Evolutionary conservation across 768 basidiomycete genomes (phyloP).

Genomic region (Termitomyces sp.): DNA sequence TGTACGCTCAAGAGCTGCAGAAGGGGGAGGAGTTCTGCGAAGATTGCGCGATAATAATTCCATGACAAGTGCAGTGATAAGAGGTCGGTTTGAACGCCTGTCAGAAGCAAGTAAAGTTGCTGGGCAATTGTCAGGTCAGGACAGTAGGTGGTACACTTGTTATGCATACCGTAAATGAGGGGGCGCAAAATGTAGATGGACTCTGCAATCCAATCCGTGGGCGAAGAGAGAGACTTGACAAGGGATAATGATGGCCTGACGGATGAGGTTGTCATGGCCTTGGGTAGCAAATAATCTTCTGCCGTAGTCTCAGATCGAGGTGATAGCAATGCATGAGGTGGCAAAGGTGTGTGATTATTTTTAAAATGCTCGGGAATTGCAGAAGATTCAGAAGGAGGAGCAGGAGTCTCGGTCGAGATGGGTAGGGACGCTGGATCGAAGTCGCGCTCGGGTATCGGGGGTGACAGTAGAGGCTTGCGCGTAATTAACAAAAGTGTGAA

Average conservation of each 20-base stretch:
- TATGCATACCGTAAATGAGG: constrained; percentile 64
- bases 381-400: constrained; percentile 47
- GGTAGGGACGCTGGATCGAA: constrained; percentile 73
- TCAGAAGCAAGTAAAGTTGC: constrained; percentile 42
- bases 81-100: constrained; percentile 55
- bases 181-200: constrained; percentile 69
- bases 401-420: constrained; percentile 46
- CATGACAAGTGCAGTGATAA: constrained; percentile 61
- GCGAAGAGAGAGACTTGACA: constrained; percentile 53
- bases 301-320: constrained; percentile 52
- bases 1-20: constrained; percentile 60
- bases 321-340: constrained; percentile 62
- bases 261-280: constrained; percentile 68
- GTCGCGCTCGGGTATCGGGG: constrained; percentile 85
- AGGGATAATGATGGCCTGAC: constrained; percentile 72
- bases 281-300: constrained; percentile 81
- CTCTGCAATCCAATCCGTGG: constrained; percentile 76
- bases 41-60: constrained; percentile 75
- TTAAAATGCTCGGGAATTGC: constrained; percentile 76
- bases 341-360: constrained; percentile 71
- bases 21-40: constrained; percentile 61
- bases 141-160: background rate
- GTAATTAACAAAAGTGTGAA: constrained; percentile 73
- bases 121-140: constrained; percentile 17
- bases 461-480: constrained; percentile 67